Evolutionary conservation across 1,139 yeast genomes (phyloP).

Genomic region (Ashbya aceris): DNA sequence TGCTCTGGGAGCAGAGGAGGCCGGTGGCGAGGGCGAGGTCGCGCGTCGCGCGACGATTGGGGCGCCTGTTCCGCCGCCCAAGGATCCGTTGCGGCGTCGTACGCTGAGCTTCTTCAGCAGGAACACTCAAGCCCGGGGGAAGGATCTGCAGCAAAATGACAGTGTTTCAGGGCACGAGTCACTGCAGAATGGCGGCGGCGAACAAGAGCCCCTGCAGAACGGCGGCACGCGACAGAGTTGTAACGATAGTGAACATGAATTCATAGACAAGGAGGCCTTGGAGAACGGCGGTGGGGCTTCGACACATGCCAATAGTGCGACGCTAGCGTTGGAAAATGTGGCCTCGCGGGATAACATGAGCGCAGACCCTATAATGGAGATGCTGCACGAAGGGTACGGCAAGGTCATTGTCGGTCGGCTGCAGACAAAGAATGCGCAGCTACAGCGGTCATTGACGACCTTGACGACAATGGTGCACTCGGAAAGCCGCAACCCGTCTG

Average conservation of each 20-base stretch:
- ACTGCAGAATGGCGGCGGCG: no score
- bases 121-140: no score
- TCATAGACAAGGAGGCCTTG: no score
- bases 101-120: no score
- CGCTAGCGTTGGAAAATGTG: no score
- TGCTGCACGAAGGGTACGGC: constrained; percentile 22
- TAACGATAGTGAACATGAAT: neutral
- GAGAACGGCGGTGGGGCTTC: no score
- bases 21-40: neutral
- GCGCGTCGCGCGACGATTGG: neutral
- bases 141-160: neutral
- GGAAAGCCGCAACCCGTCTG: neutral
- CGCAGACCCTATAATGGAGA: constrained; percentile 21
- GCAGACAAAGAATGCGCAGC: constrained; percentile 1
- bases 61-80: neutral
- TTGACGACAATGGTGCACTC: neutral
- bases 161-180: no score
- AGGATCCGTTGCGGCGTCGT: no score
- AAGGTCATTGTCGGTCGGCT: constrained; percentile 24
- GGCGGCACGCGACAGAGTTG: neutral
- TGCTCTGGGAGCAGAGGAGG: no score
- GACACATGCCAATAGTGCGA: no score
- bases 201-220: no score
- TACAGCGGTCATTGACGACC: neutral
- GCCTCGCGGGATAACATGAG: neutral